Conservation (phyloP, 768 basidiomycete species). For the Hortiboletus flavorubellus region DNA sequence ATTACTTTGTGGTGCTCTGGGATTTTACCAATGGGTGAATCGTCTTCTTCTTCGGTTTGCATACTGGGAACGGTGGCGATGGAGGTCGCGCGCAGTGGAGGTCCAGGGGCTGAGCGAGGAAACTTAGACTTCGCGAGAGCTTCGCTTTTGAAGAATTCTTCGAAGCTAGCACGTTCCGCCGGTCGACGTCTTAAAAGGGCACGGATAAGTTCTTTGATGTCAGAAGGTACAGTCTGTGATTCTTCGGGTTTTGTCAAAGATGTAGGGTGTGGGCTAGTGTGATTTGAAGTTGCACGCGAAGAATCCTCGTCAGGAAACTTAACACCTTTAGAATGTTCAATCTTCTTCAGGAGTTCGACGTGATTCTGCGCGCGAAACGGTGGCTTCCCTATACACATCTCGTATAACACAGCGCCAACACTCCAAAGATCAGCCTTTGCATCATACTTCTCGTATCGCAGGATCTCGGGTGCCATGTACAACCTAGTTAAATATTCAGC, state of each 20-base stretch:
- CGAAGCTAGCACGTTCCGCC: slow-evolving; percentile 79
- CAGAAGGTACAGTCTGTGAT: slow-evolving; percentile 61
- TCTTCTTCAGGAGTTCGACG: slow-evolving; percentile 90
- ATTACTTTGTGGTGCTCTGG: slow-evolving; percentile 75
- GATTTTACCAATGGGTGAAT: slow-evolving; percentile 39
- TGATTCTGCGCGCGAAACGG: slow-evolving; percentile 97
- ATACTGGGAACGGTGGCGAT: slow-evolving; percentile 12
- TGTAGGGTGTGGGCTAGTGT: slow-evolving; percentile 13
- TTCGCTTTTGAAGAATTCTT: slow-evolving; percentile 85
- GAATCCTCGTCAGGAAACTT: slow-evolving; percentile 93
- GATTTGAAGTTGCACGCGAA: slow-evolving; percentile 38
- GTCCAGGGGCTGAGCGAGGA: slow-evolving; percentile 43
- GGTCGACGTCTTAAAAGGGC: slow-evolving; percentile 82
- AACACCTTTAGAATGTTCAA: slow-evolving; percentile 86
- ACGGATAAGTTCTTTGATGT: slow-evolving; percentile 87
- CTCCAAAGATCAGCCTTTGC: slow-evolving; percentile 99
- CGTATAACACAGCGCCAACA: slow-evolving; percentile 93
- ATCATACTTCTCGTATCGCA: slow-evolving; percentile 96
- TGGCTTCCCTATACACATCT: slow-evolving; percentile 90
- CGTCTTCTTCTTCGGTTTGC: slow-evolving; percentile 32
- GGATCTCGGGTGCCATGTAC: slow-evolving; percentile 99
- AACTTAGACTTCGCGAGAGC: slow-evolving; percentile 79
- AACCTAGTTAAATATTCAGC: slow-evolving; percentile 44
- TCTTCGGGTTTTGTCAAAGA: slow-evolving; percentile 39
- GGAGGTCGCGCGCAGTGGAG: slow-evolving; percentile 8